Evolutionary conservation across 805 yeast species (phyloP), one percentile per base, ranked within the genome.

Genomic region (Ogataea kodamae): DNA sequence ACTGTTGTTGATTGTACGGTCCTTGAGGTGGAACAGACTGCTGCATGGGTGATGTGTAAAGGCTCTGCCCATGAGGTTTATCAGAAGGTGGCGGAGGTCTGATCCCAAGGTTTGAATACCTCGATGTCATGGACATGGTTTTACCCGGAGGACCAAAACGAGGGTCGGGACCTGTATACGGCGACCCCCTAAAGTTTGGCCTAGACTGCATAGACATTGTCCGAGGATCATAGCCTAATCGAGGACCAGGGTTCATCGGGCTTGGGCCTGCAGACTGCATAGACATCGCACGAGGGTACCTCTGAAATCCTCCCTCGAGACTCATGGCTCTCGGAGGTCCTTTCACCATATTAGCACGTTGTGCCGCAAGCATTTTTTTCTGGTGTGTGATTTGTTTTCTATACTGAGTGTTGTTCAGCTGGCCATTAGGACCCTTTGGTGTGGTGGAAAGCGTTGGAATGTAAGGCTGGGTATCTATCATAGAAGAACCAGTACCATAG

Each of bases 371-470:
- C 53, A 69, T 50, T 51, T 83, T 83, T 62, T 77, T 81, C 52
- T 76, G 79, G 4, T 74, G 76, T 29, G 79, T 77, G 70, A 78
- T 68, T 45, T 72, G 79, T 46, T 81, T 82, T 46, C 94, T 65
- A 53, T 83, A 83, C 42, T 79, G 79, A 5, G 75, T 64, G 45
- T 73, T 79, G 33, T 68, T 68, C 45, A 65, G 50, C 29, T 59
- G 63, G 17, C 57, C 45, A 3, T 49, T 52, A 13, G 57, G 40
- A 28, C 54, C 47, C 33, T 37, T 24, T 38, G 55, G 42, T 44
- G 48, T 41, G 0, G 70, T 58, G 5, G 73, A 64, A 3, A 83
- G 35, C 0, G 87, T 81, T 5, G 94, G 94, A 23, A 84, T 82
- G 42, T 80, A 76, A 6, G 92, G 89, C 0, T 86, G 70, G 0